Evolutionary conservation across 202 grass and related monocot species (phyloP).

Genomic region (Dendrocalamus latiflorus): DNA sequence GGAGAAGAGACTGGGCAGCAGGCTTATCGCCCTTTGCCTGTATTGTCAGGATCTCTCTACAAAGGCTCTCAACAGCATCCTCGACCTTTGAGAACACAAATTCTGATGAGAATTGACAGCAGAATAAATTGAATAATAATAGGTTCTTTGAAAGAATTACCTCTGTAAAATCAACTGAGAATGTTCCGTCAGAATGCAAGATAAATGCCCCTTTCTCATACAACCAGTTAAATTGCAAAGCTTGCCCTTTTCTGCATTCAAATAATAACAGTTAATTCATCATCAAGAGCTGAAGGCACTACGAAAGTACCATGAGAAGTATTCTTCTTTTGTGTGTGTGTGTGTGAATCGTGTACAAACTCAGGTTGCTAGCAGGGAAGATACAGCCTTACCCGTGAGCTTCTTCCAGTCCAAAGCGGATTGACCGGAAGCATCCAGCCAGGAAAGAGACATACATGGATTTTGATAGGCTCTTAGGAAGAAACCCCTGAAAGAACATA

Average conservation of each 20-base stretch:
- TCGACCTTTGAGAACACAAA: constrained; percentile 54
- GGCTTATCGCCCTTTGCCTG: constrained; percentile 83
- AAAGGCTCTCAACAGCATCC: constrained; percentile 81
- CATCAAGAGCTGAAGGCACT: not conserved
- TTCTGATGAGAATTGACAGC: not conserved
- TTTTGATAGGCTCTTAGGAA: constrained; percentile 76
- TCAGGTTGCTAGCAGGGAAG: not conserved
- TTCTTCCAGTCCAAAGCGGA: constrained; percentile 86
- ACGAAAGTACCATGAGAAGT: not conserved
- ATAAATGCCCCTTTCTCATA: constrained; percentile 80
- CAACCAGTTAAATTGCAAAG: constrained; percentile 96
- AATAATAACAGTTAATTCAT: not conserved
- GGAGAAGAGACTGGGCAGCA: constrained; percentile 58
- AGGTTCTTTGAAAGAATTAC: constrained; percentile 21
- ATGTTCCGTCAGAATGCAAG: constrained; percentile 74
- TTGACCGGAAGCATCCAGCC: constrained; percentile 88
- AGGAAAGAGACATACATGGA: constrained; percentile 96
- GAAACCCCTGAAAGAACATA: constrained; percentile 57
- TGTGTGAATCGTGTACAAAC: not conserved
- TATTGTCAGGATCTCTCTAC: constrained; percentile 87
- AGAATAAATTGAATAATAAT: not conserved
- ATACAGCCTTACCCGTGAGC: constrained; percentile 80
- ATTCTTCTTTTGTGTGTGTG: too few relatives aligned
- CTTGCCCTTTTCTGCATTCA: constrained; percentile 73
- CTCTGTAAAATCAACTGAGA: constrained; percentile 91